These are phyloP conservation scores for Spergularia bocconei DNA, from an alignment of 148 eudicot species.

Conservation along the genomic window DNA sequence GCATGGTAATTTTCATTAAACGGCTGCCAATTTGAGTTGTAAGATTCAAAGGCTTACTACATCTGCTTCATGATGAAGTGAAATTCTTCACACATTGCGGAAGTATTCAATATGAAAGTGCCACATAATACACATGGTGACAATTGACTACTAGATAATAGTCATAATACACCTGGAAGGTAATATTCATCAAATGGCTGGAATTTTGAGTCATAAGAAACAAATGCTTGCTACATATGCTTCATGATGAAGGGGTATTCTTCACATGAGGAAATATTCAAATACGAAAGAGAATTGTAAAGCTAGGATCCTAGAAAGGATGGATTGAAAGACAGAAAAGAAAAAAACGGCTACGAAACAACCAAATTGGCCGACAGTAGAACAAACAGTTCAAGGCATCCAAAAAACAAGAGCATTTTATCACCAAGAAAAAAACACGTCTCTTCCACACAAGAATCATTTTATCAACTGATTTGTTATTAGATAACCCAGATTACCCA, in stretches of 20 bases:
- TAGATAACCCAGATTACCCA: background rate
- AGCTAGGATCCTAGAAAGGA: background rate
- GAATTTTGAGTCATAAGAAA: too few species aligned
- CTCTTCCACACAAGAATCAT: background rate
- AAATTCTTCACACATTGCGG: background rate
- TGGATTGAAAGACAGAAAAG: background rate
- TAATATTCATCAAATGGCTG: too few species aligned
- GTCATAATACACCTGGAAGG: too few species aligned
- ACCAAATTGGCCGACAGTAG: background rate
- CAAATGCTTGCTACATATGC: too few species aligned
- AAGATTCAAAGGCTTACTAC: slow-evolving; percentile 15
- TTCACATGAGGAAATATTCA: too few species aligned
- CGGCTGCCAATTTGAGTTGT: slow-evolving; percentile 1
- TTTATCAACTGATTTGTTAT: background rate
- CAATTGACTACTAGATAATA: background rate
- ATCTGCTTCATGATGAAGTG: background rate
- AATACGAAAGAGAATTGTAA: background rate
- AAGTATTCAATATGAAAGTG: background rate
- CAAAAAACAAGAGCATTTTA: background rate
- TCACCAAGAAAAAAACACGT: background rate
- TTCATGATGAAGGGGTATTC: too few species aligned
- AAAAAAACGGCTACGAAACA: background rate
- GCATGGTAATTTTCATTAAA: slow-evolving; percentile 32
- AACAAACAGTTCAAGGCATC: background rate
- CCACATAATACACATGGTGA: background rate